phyloP scores from a whole-genome alignment of 257 asterid species.

The Nyctanthes arbortristis region DNA sequence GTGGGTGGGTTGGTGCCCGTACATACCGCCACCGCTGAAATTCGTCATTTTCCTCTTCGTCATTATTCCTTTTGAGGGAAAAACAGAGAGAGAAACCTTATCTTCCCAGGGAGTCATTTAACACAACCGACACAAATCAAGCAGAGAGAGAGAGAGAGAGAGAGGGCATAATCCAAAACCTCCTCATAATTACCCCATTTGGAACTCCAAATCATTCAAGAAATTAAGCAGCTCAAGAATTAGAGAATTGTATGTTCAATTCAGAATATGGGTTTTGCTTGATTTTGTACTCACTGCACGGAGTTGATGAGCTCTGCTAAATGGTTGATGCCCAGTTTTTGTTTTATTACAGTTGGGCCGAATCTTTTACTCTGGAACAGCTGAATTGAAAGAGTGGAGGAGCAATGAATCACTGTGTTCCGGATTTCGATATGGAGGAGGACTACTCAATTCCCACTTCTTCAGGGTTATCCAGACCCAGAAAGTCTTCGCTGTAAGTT shows the following conservation, averaged over 20 bases:
- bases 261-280: neutral
- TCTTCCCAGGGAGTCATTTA: conserved; percentile 2
- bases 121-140: conserved; percentile 1
- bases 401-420: conserved; percentile 25
- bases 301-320: neutral
- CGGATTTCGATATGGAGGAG: conserved; percentile 22
- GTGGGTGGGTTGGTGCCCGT: neutral
- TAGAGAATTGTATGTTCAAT: neutral
- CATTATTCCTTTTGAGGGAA: neutral
- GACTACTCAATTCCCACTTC: conserved; percentile 12
- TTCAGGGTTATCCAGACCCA: conserved; percentile 14
- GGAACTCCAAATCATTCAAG: neutral
- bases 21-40: neutral
- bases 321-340: neutral
- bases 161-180: neutral
- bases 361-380: neutral
- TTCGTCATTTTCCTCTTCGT: neutral
- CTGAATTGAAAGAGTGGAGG: neutral
- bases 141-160: neutral
- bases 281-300: neutral
- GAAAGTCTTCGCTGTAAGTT: conserved; percentile 22
- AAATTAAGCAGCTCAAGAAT: neutral
- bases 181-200: conserved; percentile 1
- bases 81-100: neutral
- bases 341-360: neutral